Evolutionary conservation across 495 filamentous ascomycete species (phyloP).

Genomic region (Xylaria castorea): DNA sequence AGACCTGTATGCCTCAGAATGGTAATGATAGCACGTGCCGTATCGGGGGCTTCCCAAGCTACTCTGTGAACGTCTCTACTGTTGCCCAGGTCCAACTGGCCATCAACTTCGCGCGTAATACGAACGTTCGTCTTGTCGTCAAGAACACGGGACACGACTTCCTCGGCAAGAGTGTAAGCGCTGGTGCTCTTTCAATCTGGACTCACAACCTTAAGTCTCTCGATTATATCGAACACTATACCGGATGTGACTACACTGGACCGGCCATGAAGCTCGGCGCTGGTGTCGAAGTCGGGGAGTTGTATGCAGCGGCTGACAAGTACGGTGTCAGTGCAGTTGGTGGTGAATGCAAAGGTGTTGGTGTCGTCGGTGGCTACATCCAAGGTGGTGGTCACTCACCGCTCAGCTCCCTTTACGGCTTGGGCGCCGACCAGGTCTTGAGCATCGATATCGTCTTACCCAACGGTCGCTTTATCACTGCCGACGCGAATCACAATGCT

Average conservation of each 20-base stretch:
- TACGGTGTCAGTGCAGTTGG: slow-evolving; percentile 51
- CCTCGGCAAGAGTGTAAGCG: slow-evolving; percentile 56
- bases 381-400: slow-evolving; percentile 62
- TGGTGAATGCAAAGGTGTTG: slow-evolving; percentile 61
- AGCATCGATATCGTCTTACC: slow-evolving; percentile 63
- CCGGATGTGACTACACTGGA: slow-evolving; percentile 47
- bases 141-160: slow-evolving; percentile 66
- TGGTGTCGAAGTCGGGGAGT: slow-evolving; percentile 55
- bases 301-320: slow-evolving; percentile 50
- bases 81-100: slow-evolving; percentile 65
- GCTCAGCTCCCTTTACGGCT: slow-evolving; percentile 50
- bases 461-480: slow-evolving; percentile 63
- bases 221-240: slow-evolving; percentile 48
- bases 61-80: slow-evolving; percentile 61
- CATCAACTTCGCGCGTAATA: slow-evolving; percentile 67
- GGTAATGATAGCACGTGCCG: slow-evolving; percentile 55
- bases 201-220: slow-evolving; percentile 58
- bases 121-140: slow-evolving; percentile 65
- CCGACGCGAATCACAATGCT: slow-evolving; percentile 51
- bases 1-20: slow-evolving; percentile 55
- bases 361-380: slow-evolving; percentile 59
- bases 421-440: slow-evolving; percentile 62
- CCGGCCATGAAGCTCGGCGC: slow-evolving; percentile 56
- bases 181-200: slow-evolving; percentile 54
- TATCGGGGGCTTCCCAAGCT: slow-evolving; percentile 60